A percentile compares a stretch with the other conserved stretches of the same genome.
These are phyloP conservation scores for Ceratobasidium sp. DNA, from an alignment of 1,284 basidiomycete genomes.

Conservation along the genomic window DNA sequence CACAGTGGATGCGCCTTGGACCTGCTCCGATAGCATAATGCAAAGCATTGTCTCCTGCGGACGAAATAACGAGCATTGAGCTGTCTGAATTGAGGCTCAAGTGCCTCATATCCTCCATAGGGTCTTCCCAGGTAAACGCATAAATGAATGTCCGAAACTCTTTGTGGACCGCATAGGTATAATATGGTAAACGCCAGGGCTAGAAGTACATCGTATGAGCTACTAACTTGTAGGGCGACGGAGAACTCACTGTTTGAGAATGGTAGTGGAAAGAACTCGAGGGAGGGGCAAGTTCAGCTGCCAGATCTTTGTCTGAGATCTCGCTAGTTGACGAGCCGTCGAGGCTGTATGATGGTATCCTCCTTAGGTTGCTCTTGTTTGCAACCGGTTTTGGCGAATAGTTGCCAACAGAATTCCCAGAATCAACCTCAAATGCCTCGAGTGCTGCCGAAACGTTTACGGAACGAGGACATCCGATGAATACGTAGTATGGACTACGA, in stretches of 20 bases:
- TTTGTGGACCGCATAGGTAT: slow-evolving; percentile 78
- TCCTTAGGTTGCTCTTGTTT: slow-evolving; percentile 50
- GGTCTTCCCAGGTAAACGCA: slow-evolving; percentile 85
- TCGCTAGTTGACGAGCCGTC: slow-evolving; percentile 57
- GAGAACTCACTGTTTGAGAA: slow-evolving; percentile 64
- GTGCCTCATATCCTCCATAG: slow-evolving; percentile 79
- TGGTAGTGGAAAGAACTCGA: slow-evolving; percentile 84
- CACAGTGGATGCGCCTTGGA: slow-evolving; percentile 77
- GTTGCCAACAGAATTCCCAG: slow-evolving; percentile 75
- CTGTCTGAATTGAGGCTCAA: slow-evolving; percentile 73
- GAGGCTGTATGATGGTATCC: slow-evolving; percentile 53
- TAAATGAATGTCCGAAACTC: slow-evolving; percentile 85
- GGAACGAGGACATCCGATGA: slow-evolving; percentile 78
- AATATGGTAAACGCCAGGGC: slow-evolving; percentile 82
- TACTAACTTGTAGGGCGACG: slow-evolving; percentile 33
- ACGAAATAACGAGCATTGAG: slow-evolving; percentile 81
- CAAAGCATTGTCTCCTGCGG: slow-evolving; percentile 84
- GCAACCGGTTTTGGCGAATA: slow-evolving; percentile 59
- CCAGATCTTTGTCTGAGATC: slow-evolving; percentile 56
- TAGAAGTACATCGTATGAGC: slow-evolving; percentile 52
- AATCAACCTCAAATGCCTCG: slow-evolving; percentile 78
- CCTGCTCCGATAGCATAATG: slow-evolving; percentile 81
- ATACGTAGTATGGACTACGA: slow-evolving; percentile 77
- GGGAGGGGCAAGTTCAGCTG: slow-evolving; percentile 68
- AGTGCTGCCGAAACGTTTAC: slow-evolving; percentile 72